phyloP scores from a whole-genome alignment of 345 rosid genomes.

The Geranium rotundifolium region DNA sequence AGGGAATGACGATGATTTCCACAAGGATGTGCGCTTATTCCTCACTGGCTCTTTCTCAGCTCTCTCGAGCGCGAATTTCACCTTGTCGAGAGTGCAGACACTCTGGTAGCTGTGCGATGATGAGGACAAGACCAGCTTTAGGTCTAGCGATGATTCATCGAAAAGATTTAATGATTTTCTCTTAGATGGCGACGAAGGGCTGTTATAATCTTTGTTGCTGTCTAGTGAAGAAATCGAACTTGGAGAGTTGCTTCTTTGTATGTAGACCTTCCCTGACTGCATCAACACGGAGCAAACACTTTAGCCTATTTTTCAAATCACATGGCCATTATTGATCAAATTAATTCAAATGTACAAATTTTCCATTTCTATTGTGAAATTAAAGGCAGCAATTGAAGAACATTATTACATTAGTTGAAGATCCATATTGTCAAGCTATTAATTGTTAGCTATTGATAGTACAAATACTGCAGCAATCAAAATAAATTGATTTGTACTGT shows the following conservation, averaged over 20 bases:
- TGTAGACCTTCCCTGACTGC: constrained; percentile 84
- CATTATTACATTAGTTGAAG: not conserved
- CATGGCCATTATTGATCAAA: not conserved
- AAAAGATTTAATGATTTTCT: constrained; percentile 15
- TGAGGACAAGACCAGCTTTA: constrained; percentile 24
- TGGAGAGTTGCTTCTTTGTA: constrained; percentile 54
- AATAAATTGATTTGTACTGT: too few species aligned
- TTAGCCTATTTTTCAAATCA: not conserved
- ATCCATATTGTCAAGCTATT: not conserved
- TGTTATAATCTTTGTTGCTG: constrained; percentile 26
- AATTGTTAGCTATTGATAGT: not conserved
- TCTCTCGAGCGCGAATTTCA: constrained; percentile 65
- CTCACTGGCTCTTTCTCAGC: constrained; percentile 38
- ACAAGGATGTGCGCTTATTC: constrained; percentile 26
- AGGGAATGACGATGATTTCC: constrained; percentile 32
- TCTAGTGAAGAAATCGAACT: constrained; percentile 19
- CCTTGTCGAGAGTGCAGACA: constrained; percentile 87
- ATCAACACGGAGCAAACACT: not conserved
- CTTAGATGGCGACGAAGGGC: constrained; percentile 33
- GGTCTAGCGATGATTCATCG: constrained; percentile 38
- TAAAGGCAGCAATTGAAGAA: not conserved
- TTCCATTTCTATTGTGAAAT: not conserved
- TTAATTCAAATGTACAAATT: not conserved
- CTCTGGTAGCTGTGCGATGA: constrained; percentile 41
- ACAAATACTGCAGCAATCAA: too few species aligned